Evolutionary conservation across 2,329 filamentous ascomycete species (phyloP), one percentile per base, ranked within the genome.

Genomic region (Apiospora malaysiana): DNA sequence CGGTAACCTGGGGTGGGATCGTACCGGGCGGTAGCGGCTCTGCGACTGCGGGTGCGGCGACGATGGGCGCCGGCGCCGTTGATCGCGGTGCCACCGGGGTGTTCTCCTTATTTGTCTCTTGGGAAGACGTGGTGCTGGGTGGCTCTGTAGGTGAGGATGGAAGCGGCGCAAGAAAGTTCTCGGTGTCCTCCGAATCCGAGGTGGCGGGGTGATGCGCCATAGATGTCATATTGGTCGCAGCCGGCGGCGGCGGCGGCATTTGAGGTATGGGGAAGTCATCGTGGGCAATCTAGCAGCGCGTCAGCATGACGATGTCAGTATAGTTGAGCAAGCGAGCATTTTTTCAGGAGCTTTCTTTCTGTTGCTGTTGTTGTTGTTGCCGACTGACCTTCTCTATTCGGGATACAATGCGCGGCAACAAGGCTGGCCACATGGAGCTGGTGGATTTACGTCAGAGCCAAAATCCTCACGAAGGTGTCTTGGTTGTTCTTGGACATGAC

Each of bases 261-360:
- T 84, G 85, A 14, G 93, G 93, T 75, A 92, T 91, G 56, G 93
- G 90, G 76, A 97, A 97, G 69, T 92, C 91, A 78, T 90, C 86
- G 80, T 89, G 88, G 51, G 93, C 89, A 75, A 94, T 95, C 93
- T 97, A 72, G 69, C 71, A 68, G 66, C 32, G 46, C 4, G 47
- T 49, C 46, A 18, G 45, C 42, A 14, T 69, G 68, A 72, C 46
- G 72, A 71, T 40, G 45, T 59, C 42, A 67, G 65, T 14, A 45
- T 45, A 2, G 32, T 45, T 46, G 43, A 73, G 73, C 49, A 75
- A 25, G 12, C 14, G n/a, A 32, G 3, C 40, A 14, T 10, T 4
- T 45, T 23, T 4, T 27, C 42, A 14, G 32, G 65, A 9, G 65
- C 12, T 32, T 21, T 43, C n/a, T 67, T 9, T 4, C 32, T 32